Evolutionary conservation across 2,329 filamentous ascomycete species (phyloP), one percentile per base, ranked within the genome.

Genomic region (Xylaria sp.): DNA sequence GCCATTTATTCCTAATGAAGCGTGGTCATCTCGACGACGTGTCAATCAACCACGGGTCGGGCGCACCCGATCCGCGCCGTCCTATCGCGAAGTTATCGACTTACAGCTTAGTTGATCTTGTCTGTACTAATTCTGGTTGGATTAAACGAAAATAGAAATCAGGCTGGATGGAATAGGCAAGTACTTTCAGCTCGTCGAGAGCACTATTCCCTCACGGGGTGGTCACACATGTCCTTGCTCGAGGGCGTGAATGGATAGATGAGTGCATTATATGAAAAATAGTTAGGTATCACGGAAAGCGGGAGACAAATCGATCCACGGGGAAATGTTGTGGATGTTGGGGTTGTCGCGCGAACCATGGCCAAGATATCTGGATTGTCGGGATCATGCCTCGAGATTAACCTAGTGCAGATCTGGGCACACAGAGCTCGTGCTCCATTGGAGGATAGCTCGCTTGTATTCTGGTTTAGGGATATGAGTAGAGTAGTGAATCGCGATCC

Each of bases 11-110:
- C 48, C 25, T 32, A 52, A 52, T 30, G 9, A 30, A 52, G 28
- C 15, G 48, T 52, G 53, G 34, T n/a, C 30, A 28, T 55, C 15
- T 48, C 60, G 41, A 71, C 60, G 41, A 71, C 69, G 69, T 71
- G 69, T 69, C 67, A 71, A 34, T 57, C 43, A 23, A n/a, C 39
- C 30, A 67, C 39, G 57, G 60, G 62, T 30, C 30, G 34, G 53
- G 20, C 23, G 18, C 30, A 30, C 50, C 30, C 53, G 23, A 28
- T 23, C 32, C 20, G 34, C 32, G 53, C 34, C 13, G 36, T 32
- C 53, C 46, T 59, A 41, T 62, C 36, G 45, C 25, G 6, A 30
- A 30, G 48, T n/a, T 30, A 28, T 52, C 8, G 20, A 32, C 48
- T 30, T 30, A 52, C 9, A 28, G 48, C 25, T 32, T 10, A 30